Evolutionary conservation across 257 asterid genomes (phyloP).

Genomic region (Fraxinus excelsior): DNA sequence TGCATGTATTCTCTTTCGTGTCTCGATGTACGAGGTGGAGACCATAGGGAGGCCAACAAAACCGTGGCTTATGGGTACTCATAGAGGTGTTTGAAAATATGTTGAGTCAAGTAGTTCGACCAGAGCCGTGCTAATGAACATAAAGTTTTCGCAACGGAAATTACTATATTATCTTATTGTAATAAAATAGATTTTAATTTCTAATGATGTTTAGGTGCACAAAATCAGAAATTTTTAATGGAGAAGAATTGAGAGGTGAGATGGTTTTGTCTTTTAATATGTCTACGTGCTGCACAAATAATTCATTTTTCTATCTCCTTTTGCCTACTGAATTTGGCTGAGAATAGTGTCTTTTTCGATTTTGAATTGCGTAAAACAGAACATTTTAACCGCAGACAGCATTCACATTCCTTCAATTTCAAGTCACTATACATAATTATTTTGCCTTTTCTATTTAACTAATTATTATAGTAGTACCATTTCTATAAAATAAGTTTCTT

Average conservation of each 20-base stretch:
- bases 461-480: background rate
- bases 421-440: background rate
- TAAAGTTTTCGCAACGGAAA: no score
- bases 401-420: background rate
- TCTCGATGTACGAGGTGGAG: background rate
- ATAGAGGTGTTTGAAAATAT: background rate
- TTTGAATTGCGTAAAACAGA: background rate
- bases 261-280: background rate
- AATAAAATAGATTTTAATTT: no score
- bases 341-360: background rate
- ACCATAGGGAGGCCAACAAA: background rate
- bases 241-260: background rate
- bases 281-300: background rate
- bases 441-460: background rate
- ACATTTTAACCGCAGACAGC: background rate
- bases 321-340: background rate
- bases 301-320: background rate
- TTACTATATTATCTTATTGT: no score
- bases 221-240: background rate
- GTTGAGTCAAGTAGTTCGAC: background rate
- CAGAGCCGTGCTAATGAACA: no score
- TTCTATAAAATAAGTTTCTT: no score
- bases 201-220: background rate
- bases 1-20: background rate
- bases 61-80: no score